Evolutionary conservation across 495 filamentous ascomycete genomes (phyloP), one percentile per base, ranked within the genome.

Genomic region (Trypethelium eluteriae): DNA sequence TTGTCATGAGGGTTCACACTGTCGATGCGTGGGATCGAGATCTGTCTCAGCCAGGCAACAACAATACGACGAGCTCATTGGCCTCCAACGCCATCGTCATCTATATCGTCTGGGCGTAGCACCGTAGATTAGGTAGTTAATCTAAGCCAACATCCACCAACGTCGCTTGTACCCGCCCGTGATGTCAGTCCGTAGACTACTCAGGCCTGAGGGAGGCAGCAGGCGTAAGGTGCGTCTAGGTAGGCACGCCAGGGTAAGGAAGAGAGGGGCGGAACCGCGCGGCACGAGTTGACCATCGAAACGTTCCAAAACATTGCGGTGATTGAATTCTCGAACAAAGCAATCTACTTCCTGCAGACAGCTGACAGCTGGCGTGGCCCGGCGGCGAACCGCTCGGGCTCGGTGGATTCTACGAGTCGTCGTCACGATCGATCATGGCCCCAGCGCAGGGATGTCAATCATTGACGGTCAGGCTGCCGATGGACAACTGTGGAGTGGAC

Each of bases 141-240:
- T 53, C 49, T 53, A 53, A 18, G n/a, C 49, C 49, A 14, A 53
- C 49, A 14, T 53, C 49, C 49, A 18, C 49, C 49, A 53, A 53
- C 49, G 5, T 18, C 16, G n/a, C 5, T n/a, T 53, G 49, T 53
- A 53, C 49, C 49, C 49, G 49, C n/a, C 49, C 49, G 49, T 53
- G 49, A 53, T 53, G 49, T 53, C 49, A 53, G 49, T n/a, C 49
- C 49, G 11, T 25, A 5, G 49, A 5, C 49, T 5, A n/a, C n/a
- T 5, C 5, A n/a, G 10, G 47, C 5, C 47, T 3, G 47, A n/a
- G n/a, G n/a, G n/a, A n/a, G n/a, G n/a, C 5, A n/a, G 10, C 5
- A n/a, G 10, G 25, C 25, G 25, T 25, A 25, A 25, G 25, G 25
- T 25, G 25, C 25, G 25, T 25, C 25, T 25, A 25, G 25, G 25